phyloP scores from a whole-genome alignment of 2,329 filamentous ascomycete species.

The Anthostomella pinea region DNA sequence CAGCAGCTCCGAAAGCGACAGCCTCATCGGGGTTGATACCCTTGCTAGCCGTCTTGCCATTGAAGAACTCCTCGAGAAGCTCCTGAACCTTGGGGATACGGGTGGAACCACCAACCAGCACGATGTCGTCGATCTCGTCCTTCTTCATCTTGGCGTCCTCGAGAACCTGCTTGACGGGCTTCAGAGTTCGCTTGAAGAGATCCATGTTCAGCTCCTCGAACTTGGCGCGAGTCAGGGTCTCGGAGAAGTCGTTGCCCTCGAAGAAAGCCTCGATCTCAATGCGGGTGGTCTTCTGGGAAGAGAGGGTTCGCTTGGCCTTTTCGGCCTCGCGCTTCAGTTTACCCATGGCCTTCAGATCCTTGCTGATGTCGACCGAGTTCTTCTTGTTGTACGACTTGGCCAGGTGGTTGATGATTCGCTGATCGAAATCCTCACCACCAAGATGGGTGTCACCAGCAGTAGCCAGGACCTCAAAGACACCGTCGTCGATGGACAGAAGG shows the following conservation, averaged over 20 bases:
- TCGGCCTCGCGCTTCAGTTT: conserved; percentile 99
- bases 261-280: conserved; percentile 98
- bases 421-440: conserved; percentile 98
- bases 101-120: conserved; percentile 96
- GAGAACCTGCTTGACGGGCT: conserved; percentile 97
- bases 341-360: conserved; percentile 96
- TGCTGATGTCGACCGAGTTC: conserved; percentile 85
- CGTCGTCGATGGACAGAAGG: conserved; percentile 85
- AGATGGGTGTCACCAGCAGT: conserved; percentile 96
- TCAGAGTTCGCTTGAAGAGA: conserved; percentile 98
- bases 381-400: conserved; percentile 99
- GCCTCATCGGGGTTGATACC: conserved; percentile 99
- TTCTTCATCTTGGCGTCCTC: conserved; percentile 99
- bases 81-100: conserved; percentile 97
- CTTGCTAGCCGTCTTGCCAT: conserved; percentile 96
- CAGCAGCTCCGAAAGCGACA: conserved; percentile 94
- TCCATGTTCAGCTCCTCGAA: conserved; percentile 99
- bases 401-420: conserved; percentile 94
- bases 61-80: conserved; percentile 94
- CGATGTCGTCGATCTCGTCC: conserved; percentile 90
- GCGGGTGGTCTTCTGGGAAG: conserved; percentile 86
- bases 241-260: conserved; percentile 95
- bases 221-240: conserved; percentile 97
- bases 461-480: conserved; percentile 91
- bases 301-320: conserved; percentile 98